A percentile compares a stretch with the other conserved stretches of the same genome.
phyloP scores from a whole-genome alignment of 2,329 filamentous ascomycete genomes.

The Apiospora sp. region DNA sequence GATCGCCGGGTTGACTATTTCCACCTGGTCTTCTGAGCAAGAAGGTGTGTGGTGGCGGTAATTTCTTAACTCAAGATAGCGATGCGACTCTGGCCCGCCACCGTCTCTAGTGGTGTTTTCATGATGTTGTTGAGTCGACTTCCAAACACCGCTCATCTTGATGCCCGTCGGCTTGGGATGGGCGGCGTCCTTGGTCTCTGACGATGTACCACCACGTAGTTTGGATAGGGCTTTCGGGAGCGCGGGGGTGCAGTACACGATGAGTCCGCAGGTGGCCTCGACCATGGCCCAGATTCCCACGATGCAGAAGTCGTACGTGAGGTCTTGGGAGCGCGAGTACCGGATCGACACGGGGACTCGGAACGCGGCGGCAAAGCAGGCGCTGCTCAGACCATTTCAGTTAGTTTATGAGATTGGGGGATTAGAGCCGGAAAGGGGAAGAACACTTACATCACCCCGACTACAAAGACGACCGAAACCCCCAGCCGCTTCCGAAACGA shows the following conservation, averaged over 20 bases:
- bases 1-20: neutral
- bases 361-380: slow-evolving; percentile 24
- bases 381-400: slow-evolving; percentile 3
- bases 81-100: neutral
- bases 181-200: neutral
- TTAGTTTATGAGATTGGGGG: no score
- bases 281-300: slow-evolving; percentile 21
- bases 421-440: no score
- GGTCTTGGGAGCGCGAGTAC: slow-evolving; percentile 16
- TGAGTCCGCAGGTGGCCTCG: slow-evolving; percentile 23
- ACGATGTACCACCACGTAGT: neutral
- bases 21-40: neutral
- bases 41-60: neutral
- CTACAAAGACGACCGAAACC: slow-evolving; percentile 38
- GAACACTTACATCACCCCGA: slow-evolving; percentile 35
- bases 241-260: slow-evolving; percentile 22
- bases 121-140: no score
- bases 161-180: neutral
- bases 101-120: neutral
- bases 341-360: slow-evolving; percentile 21
- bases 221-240: slow-evolving; percentile 9
- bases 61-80: neutral
- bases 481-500: slow-evolving; percentile 35
- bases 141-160: neutral
- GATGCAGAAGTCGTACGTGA: slow-evolving; percentile 20